These are phyloP conservation scores for Chalara sp. DNA, from an alignment of 2,329 filamentous ascomycete genomes.

Conservation along the genomic window DNA sequence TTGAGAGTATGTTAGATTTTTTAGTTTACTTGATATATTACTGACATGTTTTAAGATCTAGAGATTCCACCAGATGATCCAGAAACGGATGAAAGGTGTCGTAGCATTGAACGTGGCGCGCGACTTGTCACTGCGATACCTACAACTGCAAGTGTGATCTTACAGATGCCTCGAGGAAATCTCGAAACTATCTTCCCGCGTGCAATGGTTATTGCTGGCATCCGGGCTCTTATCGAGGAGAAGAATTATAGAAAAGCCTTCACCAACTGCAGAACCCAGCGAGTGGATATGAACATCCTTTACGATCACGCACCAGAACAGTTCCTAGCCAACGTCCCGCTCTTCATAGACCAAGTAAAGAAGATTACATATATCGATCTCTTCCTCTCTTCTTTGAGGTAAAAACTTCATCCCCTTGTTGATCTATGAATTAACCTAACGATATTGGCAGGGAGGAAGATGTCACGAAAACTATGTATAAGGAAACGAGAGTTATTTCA, in stretches of 20 bases:
- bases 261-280: slow-evolving; percentile 79
- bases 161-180: slow-evolving; percentile 96
- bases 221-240: slow-evolving; percentile 71
- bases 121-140: slow-evolving; percentile 85
- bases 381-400: slow-evolving; percentile 81
- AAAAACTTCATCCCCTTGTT: slow-evolving; percentile 12
- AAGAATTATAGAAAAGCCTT: slow-evolving; percentile 83
- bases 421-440: slow-evolving; percentile 20
- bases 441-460: slow-evolving; percentile 64
- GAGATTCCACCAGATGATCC: slow-evolving; percentile 83
- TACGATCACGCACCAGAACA: slow-evolving; percentile 87
- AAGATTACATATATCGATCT: slow-evolving; percentile 80
- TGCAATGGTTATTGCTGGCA: slow-evolving; percentile 85
- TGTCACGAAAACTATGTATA: slow-evolving; percentile 89
- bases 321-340: slow-evolving; percentile 67
- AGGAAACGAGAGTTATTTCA: slow-evolving; percentile 61
- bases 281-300: slow-evolving; percentile 96
- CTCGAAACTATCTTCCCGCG: slow-evolving; percentile 91
- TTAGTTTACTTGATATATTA: background rate
- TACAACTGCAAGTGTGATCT: slow-evolving; percentile 73
- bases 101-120: slow-evolving; percentile 85
- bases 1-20: slow-evolving; percentile 47
- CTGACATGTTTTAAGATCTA: slow-evolving; percentile 48
- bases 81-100: slow-evolving; percentile 84
- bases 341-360: slow-evolving; percentile 80